Evolutionary conservation across 2,329 filamentous ascomycete species (phyloP).

Genomic region (Penicillium verrucosum): DNA sequence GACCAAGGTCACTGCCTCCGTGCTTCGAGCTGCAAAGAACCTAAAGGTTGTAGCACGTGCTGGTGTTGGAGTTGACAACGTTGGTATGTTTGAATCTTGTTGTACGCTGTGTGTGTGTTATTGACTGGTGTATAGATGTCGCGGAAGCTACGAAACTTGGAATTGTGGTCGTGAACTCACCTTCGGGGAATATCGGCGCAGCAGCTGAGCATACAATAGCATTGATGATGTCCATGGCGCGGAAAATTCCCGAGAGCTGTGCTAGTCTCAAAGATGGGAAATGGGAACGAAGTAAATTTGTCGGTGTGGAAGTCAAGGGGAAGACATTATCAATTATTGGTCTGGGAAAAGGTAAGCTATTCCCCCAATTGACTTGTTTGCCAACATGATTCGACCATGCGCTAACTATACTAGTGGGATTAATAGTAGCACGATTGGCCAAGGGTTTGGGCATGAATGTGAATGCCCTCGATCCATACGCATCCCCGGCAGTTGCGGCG

Average conservation of each 20-base stretch:
- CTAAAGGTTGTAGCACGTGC: conserved; percentile 76
- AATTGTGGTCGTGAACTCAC: conserved; percentile 77
- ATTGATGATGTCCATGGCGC: conserved; percentile 68
- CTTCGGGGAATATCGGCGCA: conserved; percentile 74
- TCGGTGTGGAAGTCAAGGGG: conserved; percentile 73
- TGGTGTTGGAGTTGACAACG: conserved; percentile 80
- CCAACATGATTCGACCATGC: not conserved
- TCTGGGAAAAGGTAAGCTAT: conserved; percentile 64
- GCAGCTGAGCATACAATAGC: conserved; percentile 76
- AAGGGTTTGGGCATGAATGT: conserved; percentile 75
- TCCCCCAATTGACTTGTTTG: not conserved
- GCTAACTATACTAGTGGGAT: conserved; percentile 53
- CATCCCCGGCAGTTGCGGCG: conserved; percentile 66
- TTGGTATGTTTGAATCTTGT: conserved; percentile 42
- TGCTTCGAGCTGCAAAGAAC: conserved; percentile 64
- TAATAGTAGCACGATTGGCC: conserved; percentile 76
- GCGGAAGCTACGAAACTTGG: conserved; percentile 67
- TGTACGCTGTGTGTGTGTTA: not conserved
- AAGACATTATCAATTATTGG: conserved; percentile 76
- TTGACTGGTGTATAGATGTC: conserved; percentile 50
- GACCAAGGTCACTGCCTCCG: conserved; percentile 70
- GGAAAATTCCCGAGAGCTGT: conserved; percentile 69
- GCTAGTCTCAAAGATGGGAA: conserved; percentile 66
- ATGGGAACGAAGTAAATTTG: conserved; percentile 72
- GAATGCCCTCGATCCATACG: conserved; percentile 72